A percentile compares a stretch with the other conserved stretches of the same genome.
Evolutionary conservation across 2,329 filamentous ascomycete genomes (phyloP).

Genomic region (Colletotrichum limetticola): DNA sequence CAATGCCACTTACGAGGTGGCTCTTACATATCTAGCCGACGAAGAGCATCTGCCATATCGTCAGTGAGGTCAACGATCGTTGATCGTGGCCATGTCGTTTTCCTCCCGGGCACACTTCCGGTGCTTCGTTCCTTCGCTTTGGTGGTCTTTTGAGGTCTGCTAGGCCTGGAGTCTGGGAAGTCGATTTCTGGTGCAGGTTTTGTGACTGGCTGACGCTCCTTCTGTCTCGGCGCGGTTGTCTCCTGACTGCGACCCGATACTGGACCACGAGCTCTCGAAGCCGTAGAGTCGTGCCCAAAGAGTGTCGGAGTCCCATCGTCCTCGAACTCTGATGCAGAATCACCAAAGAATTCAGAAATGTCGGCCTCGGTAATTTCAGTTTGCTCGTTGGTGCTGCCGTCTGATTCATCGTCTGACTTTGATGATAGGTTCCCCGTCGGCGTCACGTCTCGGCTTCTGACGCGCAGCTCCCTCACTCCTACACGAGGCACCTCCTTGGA

Average conservation of each 20-base stretch:
- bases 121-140: background rate
- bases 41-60: slow-evolving; percentile 19
- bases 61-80: slow-evolving; percentile 11
- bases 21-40: slow-evolving; percentile 24
- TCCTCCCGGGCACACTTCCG: background rate
- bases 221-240: background rate
- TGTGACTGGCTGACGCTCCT: background rate
- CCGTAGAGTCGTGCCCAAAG: background rate
- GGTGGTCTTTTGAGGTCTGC: background rate
- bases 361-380: slow-evolving; percentile 32
- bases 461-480: background rate
- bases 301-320: background rate
- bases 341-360: slow-evolving; percentile 25
- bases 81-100: background rate
- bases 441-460: background rate
- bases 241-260: background rate
- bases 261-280: background rate
- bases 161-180: background rate
- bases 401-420: background rate
- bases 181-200: background rate
- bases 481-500: background rate
- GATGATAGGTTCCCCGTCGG: background rate
- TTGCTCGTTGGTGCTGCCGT: slow-evolving; percentile 8
- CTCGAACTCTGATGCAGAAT: slow-evolving; percentile 19
- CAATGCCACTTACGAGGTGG: background rate